Conservation (phyloP, 306 rosid species). For the Vicia villosa region DNA sequence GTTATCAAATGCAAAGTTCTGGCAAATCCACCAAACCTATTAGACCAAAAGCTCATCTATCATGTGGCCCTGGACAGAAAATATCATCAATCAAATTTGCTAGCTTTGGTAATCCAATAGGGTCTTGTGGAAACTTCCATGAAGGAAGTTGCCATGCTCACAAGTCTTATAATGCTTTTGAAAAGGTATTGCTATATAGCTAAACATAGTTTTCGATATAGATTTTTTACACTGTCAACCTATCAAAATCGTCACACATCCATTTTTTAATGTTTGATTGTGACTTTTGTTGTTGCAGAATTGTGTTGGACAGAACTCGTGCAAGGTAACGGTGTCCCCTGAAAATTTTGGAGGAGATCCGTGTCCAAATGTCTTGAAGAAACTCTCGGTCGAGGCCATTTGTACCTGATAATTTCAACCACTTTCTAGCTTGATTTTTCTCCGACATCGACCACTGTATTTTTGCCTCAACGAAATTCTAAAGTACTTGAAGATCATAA, state of each 20-base stretch:
- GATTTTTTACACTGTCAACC: background rate
- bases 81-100: constrained; percentile 89
- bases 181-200: constrained; percentile 57
- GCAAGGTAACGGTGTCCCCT: constrained; percentile 75
- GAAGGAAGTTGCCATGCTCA: constrained; percentile 96
- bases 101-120: constrained; percentile 90
- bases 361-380: constrained; percentile 91
- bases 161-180: constrained; percentile 76
- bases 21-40: constrained; percentile 70
- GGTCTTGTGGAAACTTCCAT: constrained; percentile 81
- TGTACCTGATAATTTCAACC: constrained; percentile 63
- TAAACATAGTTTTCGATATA: background rate
- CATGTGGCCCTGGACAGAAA: constrained; percentile 84
- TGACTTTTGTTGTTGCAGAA: constrained; percentile 55
- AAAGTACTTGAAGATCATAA: constrained; percentile 40
- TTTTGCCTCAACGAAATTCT: constrained; percentile 43
- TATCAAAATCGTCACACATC: background rate
- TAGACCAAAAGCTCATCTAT: constrained; percentile 87
- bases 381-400: constrained; percentile 87
- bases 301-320: constrained; percentile 81
- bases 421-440: constrained; percentile 36
- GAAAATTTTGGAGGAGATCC: constrained; percentile 96
- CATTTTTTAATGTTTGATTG: too few species aligned
- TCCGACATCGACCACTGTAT: constrained; percentile 22
- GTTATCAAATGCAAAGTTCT: constrained; percentile 75